These are phyloP conservation scores for Cicer pinnatifidum DNA, from an alignment of 306 rosid species.

Conservation along the genomic window DNA sequence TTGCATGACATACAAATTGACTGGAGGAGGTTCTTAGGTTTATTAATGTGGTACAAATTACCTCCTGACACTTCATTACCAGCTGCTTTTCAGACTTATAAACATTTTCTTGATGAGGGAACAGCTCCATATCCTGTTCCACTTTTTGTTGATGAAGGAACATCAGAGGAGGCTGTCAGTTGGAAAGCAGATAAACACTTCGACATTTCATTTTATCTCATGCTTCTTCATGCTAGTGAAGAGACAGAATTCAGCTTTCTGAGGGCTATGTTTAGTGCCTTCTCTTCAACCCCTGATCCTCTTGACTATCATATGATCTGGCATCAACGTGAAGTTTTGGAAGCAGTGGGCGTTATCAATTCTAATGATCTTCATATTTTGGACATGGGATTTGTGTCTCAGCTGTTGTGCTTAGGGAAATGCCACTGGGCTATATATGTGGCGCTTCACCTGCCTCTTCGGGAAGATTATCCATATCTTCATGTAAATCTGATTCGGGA, in stretches of 20 bases:
- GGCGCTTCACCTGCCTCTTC: conserved; percentile 80
- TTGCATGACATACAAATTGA: conserved; percentile 68
- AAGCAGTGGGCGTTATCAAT: conserved; percentile 82
- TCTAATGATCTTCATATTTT: conserved; percentile 87
- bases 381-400: conserved; percentile 87
- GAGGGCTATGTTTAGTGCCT: conserved; percentile 88
- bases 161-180: conserved; percentile 54
- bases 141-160: conserved; percentile 78
- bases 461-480: conserved; percentile 81
- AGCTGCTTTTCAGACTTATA: conserved; percentile 67
- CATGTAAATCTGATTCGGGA: conserved; percentile 85
- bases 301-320: conserved; percentile 98
- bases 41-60: conserved; percentile 86
- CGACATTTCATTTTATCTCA: conserved; percentile 91
- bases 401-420: conserved; percentile 79
- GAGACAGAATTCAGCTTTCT: conserved; percentile 59
- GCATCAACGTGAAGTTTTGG: conserved; percentile 89
- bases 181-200: conserved; percentile 54
- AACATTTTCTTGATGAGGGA: conserved; percentile 72
- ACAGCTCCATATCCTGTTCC: conserved; percentile 91
- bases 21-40: conserved; percentile 94
- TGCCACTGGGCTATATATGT: conserved; percentile 99
- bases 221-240: conserved; percentile 88
- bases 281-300: conserved; percentile 87
- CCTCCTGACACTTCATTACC: conserved; percentile 79